phyloP scores from a whole-genome alignment of 2,329 filamentous ascomycete species.

The Aspergillus fructus region DNA sequence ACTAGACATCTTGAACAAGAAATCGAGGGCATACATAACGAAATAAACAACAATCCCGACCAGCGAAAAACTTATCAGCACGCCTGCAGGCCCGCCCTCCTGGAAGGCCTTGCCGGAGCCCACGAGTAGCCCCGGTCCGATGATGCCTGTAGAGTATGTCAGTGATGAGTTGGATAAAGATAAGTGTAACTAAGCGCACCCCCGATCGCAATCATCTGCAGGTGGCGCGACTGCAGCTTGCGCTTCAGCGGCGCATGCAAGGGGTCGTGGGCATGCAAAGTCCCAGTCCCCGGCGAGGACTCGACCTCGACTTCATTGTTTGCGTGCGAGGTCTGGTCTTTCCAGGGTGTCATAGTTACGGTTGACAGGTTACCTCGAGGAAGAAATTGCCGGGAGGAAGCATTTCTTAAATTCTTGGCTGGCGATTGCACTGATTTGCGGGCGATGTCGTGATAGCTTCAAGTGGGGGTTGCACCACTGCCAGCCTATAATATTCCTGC shows the following conservation, averaged over 20 bases:
- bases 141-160: conserved; percentile 52
- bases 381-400: neutral
- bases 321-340: neutral
- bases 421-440: conserved; percentile 2
- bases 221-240: conserved; percentile 22
- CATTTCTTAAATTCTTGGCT: neutral
- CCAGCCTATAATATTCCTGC: neutral
- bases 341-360: neutral
- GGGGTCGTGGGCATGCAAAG: neutral
- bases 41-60: conserved; percentile 71
- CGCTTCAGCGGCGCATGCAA: conserved; percentile 17
- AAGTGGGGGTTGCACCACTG: conserved; percentile 4
- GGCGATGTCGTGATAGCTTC: conserved; percentile 11
- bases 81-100: conserved; percentile 62
- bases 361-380: neutral
- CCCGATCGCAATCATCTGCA: conserved; percentile 27
- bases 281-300: neutral
- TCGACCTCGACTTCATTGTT: conserved; percentile 3
- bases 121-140: conserved; percentile 71
- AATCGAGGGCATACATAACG: conserved; percentile 57
- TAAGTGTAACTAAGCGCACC: neutral
- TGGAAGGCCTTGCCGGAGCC: conserved; percentile 63
- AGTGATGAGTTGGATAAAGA: no score
- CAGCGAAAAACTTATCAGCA: conserved; percentile 66
- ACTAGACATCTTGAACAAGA: no score